Base-by-base conservation (phyloP, 2,329 filamentous ascomycete genomes). In the Phyllosticta ampelicida region DNA sequence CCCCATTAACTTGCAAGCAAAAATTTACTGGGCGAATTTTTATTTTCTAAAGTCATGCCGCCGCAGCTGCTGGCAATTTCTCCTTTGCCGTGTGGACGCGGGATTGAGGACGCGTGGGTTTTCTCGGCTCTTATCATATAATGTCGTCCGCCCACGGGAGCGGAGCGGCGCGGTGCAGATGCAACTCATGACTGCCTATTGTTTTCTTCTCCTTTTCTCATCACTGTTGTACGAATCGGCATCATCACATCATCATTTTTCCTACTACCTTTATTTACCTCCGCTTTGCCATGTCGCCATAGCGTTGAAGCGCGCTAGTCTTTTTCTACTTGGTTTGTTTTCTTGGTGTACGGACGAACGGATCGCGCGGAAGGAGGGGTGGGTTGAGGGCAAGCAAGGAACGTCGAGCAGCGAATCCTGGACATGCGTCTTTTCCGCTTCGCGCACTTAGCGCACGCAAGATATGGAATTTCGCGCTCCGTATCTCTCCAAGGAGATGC, bases 1-100 rank as follows among this genome's bases (percentile, higher is more conserved):
- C 57, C 57, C 36, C 36, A 44, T 44, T 44, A 44, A 44, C 36
- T 44, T 44, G 36, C 36, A n/a, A 44, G 36, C 36, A 44, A 44
- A 44, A 44, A 26, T 3, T 55, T 59, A 55, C 26, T 28, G 49
- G 44, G 51, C 48, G 57, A 52, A 55, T 59, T 53, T 52, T 55
- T 55, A 51, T 52, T 48, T 49, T 48, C 48, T 51, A 8, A n/a
- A n/a, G 13, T 44, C 36, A 44, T 44, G 36, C 36, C n/a, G 13
- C 36, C 16, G 5, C 30, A 13, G 11, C 30, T 36, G 11, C 9
- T 53, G 20, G 50, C 36, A 51, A 16, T 29, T 51, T 48, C 30
- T 53, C 23, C 21, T 9, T 48, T 20, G 29, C 50, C 36, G n/a
- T 4, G 21, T 48, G 30, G 23, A 26, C 23, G 50, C 13, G 13